Conservation (phyloP, 805 yeast genomes). For the Starmerella potacharoeniae region DNA sequence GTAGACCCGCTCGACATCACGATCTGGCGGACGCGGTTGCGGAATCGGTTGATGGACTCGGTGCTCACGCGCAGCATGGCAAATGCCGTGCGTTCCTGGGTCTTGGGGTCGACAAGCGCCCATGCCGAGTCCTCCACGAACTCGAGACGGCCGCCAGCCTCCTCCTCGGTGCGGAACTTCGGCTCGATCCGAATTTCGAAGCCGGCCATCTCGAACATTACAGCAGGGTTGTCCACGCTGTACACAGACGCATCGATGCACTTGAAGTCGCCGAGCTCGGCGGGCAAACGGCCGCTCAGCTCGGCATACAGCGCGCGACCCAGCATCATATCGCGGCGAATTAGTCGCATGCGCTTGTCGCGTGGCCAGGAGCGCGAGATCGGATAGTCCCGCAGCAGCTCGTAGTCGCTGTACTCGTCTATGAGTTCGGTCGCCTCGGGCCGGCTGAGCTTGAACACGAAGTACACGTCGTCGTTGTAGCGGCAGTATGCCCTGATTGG, state of each 20-base stretch:
- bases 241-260: slow-evolving; percentile 89
- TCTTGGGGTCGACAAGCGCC: slow-evolving; percentile 60
- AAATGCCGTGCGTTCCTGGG: slow-evolving; percentile 79
- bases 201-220: slow-evolving; percentile 85
- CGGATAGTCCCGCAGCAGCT: slow-evolving; percentile 5
- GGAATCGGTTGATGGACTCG: slow-evolving; percentile 68
- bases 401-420: slow-evolving; percentile 40
- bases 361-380: slow-evolving; percentile 72
- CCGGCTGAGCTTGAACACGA: slow-evolving; percentile 62
- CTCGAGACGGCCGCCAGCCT: slow-evolving; percentile 23
- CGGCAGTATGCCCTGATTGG: slow-evolving; percentile 77
- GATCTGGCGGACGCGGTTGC: slow-evolving; percentile 74
- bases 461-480: slow-evolving; percentile 69
- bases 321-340: slow-evolving; percentile 81
- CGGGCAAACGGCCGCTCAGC: slow-evolving; percentile 64
- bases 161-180: slow-evolving; percentile 45
- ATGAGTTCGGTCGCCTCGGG: slow-evolving; percentile 66
- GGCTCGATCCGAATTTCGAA: slow-evolving; percentile 88
- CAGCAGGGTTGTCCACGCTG: slow-evolving; percentile 78
- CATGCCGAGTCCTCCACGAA: slow-evolving; percentile 63
- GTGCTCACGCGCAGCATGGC: slow-evolving; percentile 77
- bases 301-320: slow-evolving; percentile 95
- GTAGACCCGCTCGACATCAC: slow-evolving; percentile 93
- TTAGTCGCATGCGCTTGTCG: slow-evolving; percentile 78
- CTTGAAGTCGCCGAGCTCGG: slow-evolving; percentile 53